Conservation (phyloP, 2,329 filamentous ascomycete species). For the Meredithiella fracta region DNA sequence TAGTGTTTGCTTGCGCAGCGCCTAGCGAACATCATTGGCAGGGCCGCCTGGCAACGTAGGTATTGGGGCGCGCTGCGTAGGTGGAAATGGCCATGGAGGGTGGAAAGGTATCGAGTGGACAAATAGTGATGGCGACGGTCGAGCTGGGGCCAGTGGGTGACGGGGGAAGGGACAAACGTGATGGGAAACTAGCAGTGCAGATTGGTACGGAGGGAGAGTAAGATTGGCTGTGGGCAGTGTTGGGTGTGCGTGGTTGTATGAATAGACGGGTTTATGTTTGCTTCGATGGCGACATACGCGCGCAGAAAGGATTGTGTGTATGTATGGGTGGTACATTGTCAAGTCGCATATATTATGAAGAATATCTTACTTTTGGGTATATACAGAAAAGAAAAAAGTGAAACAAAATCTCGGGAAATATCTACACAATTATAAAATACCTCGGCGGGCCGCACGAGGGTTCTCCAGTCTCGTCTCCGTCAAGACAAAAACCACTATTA, state of each 20-base stretch:
- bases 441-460: conserved; percentile 13
- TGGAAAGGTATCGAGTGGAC: not conserved
- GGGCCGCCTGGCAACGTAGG: not conserved
- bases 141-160: not conserved
- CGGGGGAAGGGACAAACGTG: not conserved
- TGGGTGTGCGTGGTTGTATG: no score
- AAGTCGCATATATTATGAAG: not conserved
- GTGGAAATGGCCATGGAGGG: no score
- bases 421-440: not conserved
- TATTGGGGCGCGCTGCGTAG: not conserved
- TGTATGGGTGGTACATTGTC: no score
- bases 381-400: not conserved
- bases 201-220: not conserved
- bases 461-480: not conserved
- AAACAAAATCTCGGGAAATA: not conserved
- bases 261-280: no score
- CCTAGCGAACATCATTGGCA: not conserved
- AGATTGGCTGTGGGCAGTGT: not conserved
- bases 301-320: no score
- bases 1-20: not conserved
- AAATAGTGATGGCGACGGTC: not conserved
- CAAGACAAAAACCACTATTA: no score
- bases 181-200: not conserved
- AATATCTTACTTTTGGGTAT: not conserved
- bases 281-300: no score